These are phyloP conservation scores for Botrytis deweyae DNA, from an alignment of 2,329 filamentous ascomycete species.

Conservation along the genomic window DNA sequence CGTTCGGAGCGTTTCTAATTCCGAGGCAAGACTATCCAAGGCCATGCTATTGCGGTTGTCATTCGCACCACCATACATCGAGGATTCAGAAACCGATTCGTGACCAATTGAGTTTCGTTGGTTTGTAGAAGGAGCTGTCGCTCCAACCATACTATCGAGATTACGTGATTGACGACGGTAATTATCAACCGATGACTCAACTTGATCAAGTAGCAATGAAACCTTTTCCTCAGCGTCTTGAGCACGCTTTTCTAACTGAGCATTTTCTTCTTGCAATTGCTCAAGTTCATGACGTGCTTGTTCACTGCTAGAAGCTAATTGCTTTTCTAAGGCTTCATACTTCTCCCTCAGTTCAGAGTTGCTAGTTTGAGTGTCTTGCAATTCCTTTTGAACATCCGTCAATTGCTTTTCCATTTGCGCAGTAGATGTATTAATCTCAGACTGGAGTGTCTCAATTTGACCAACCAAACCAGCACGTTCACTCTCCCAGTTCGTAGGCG, in stretches of 20 bases:
- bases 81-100: constrained; percentile 63
- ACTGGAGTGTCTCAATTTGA: constrained; percentile 68
- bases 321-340: constrained; percentile 53
- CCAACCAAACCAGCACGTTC: constrained; percentile 68
- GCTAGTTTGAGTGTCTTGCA: constrained; percentile 63
- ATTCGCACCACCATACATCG: constrained; percentile 46
- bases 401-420: constrained; percentile 71
- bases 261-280: constrained; percentile 79
- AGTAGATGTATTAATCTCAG: constrained; percentile 65
- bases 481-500: constrained; percentile 64
- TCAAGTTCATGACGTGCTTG: constrained; percentile 69
- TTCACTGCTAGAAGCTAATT: constrained; percentile 56
- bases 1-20: constrained; percentile 83
- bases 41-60: constrained; percentile 63
- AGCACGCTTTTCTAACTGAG: constrained; percentile 76
- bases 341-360: constrained; percentile 64
- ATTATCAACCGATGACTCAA: constrained; percentile 89
- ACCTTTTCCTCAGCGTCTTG: constrained; percentile 92
- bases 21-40: constrained; percentile 85
- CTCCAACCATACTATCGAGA: constrained; percentile 51
- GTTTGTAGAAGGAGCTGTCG: constrained; percentile 39
- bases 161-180: constrained; percentile 77
- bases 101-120: constrained; percentile 39
- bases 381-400: constrained; percentile 63
- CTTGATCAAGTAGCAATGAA: constrained; percentile 87